These are phyloP conservation scores for Aspergillus udagawae DNA, from an alignment of 2,329 filamentous ascomycete species.

Conservation along the genomic window DNA sequence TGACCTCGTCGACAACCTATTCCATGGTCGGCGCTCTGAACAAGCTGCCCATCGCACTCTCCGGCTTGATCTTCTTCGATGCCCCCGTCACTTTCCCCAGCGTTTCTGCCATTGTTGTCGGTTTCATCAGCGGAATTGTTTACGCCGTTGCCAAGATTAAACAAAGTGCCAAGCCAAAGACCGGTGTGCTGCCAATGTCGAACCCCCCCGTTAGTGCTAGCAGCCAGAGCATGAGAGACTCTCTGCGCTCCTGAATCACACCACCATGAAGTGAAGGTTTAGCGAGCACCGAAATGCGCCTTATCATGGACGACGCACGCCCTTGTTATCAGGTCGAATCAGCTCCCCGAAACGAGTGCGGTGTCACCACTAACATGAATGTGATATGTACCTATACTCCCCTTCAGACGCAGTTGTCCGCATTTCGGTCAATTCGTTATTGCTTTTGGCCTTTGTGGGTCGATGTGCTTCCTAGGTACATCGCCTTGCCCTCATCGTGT, in stretches of 20 bases:
- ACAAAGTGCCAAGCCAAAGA: constrained; percentile 65
- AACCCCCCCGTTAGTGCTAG: constrained; percentile 81
- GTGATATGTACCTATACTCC: background rate
- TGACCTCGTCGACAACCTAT: constrained; percentile 96
- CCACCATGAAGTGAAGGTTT: background rate
- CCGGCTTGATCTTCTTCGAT: constrained; percentile 90
- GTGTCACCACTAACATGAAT: background rate
- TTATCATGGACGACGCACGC: background rate
- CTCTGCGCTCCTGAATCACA: constrained; percentile 60
- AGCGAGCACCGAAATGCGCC: background rate
- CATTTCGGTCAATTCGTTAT: background rate
- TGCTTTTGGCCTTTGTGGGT: background rate
- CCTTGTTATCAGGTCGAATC: background rate
- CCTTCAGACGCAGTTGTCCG: background rate
- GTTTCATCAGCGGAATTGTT: constrained; percentile 87
- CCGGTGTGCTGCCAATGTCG: constrained; percentile 62
- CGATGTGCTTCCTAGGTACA: background rate
- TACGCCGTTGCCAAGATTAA: constrained; percentile 84
- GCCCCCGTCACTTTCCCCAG: constrained; percentile 89
- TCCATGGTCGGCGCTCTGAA: constrained; percentile 98
- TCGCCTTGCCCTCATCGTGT: background rate
- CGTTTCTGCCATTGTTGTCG: constrained; percentile 84
- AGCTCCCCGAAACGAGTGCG: background rate
- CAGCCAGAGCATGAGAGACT: constrained; percentile 84
- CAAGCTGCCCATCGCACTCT: constrained; percentile 93